phyloP scores from a whole-genome alignment of 257 asterid species.

The Solanum clarkiae region DNA sequence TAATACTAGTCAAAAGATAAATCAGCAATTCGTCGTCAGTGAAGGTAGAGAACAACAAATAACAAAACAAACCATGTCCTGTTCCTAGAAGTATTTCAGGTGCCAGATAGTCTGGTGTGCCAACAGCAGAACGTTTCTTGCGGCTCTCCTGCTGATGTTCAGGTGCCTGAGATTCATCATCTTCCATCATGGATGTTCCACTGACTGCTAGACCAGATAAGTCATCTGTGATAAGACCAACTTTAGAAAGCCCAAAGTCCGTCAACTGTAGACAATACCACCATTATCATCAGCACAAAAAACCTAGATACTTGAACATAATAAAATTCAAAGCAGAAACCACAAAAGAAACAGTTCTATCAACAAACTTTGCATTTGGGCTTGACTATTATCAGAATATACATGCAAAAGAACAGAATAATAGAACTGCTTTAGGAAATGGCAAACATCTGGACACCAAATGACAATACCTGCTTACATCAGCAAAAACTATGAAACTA shows the following conservation, averaged over 20 bases:
- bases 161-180: constrained; percentile 64
- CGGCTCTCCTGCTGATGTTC: constrained; percentile 77
- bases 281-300: not conserved
- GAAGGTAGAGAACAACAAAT: not conserved
- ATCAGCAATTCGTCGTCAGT: not conserved
- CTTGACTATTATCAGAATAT: not conserved
- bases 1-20: not conserved
- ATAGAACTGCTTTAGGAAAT: not conserved
- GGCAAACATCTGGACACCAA: not conserved
- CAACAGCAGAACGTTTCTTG: constrained; percentile 91
- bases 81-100: constrained; percentile 99
- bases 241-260: constrained; percentile 98
- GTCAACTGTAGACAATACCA: constrained; percentile 58
- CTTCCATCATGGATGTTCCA: constrained; percentile 86
- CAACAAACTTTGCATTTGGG: not conserved
- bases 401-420: not conserved
- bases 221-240: constrained; percentile 97
- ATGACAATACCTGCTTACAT: not conserved
- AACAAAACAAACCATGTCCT: constrained; percentile 71
- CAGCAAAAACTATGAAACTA: not conserved
- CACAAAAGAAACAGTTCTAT: not conserved
- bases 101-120: constrained; percentile 98
- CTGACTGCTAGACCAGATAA: constrained; percentile 91
- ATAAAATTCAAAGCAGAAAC: not conserved
- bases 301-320: not conserved